Evolutionary conservation across 1,284 basidiomycete species (phyloP), one percentile per base, ranked within the genome.

Genomic region (Pisolithus thermaeus): DNA sequence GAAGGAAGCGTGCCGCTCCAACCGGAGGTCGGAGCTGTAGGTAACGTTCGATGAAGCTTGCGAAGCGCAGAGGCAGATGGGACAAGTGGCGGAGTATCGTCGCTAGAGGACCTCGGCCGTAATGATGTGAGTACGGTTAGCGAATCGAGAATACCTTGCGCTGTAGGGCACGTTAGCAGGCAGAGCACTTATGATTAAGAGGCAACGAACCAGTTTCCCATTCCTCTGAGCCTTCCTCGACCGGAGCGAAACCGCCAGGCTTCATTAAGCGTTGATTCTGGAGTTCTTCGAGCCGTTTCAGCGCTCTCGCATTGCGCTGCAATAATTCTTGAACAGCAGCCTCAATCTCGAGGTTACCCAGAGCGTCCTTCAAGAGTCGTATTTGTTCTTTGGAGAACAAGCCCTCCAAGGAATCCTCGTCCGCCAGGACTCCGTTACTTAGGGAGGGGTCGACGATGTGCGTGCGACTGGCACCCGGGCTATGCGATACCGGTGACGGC

Each of bases 1-100:
- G 78, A 62, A n/a, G 83, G 80, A 4, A 91, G 74, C 1, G 83
- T 90, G 28, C 88, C 88, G 57, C 81, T 73, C 85, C 87, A 91
- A 8, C 87, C 84, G 53, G 74, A 73, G 3, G 77, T 72, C 20
- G 81, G 73, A 11, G 74, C 72, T 7, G 76, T 63, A 2, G 84
- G 85, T 7, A 91, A 71, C 0, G 84, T 85, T 20, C 76, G 79
- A 56, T 87, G 84, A 3, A 91, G 73, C 57, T 77, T 81, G 55
- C 76, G 84, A 16, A 91, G 74, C 41, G 80, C 68, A 25, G 79
- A 70, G 4, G 81, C 64, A 0, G 85, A 73, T 7, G 88, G 87
- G 2, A 81, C 61, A 35, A 90, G 68, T 5, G 80, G 72, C 2
- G 72, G 60, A 14, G 65, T 58, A 40, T 71, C 67, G 55, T 59